Evolutionary conservation across 139 green algal genomes (phyloP), one percentile per base, ranked within the genome.

Genomic region (Limnomonas spitsbergensis): DNA sequence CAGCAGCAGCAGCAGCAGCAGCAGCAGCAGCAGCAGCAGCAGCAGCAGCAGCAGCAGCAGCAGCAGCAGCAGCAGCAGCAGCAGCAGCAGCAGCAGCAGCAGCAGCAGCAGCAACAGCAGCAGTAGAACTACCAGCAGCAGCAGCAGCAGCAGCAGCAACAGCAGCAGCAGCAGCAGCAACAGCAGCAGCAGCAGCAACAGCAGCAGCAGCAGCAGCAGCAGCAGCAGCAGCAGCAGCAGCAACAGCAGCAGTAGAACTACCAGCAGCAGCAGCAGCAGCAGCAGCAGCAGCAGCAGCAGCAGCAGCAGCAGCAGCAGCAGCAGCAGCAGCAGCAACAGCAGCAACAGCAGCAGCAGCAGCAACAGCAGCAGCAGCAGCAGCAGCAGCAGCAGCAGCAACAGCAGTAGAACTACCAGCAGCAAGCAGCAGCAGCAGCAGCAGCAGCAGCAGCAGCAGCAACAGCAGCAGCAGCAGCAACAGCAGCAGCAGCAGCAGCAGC

Each of bases 331-430:
- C 40, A 2, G 35, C 24, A 2, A 31, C 37, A 1, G 31, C 2
- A 1, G 31, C 36, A 53, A 56, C 74, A 52, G 74, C 27, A 4
- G 38, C 26, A 3, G 9, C 3, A n/a, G 47, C 47, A n/a, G 47
- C 47, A 61, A 20, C 47, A 61, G 47, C 47, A n/a, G 47, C 47
- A 61, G 47, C 20, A n/a, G 47, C 47, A 61, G 47, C 47, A 61
- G 31, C 35, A 40, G 14, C 42, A 80, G 54, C 56, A 71, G 75
- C 75, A 37, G 26, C 68, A 74, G 54, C 53, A 74, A 39, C 53
- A 80, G 72, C 72, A 40, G 75, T 29, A n/a, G n/a, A n/a, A n/a
- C n/a, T n/a, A n/a, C n/a, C n/a, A n/a, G n/a, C n/a, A n/a, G n/a
- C n/a, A n/a, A n/a, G n/a, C n/a, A n/a, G n/a, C n/a, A n/a, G n/a